Base-by-base conservation (phyloP, 805 yeast genomes). In the Candida mattraensis region DNA sequence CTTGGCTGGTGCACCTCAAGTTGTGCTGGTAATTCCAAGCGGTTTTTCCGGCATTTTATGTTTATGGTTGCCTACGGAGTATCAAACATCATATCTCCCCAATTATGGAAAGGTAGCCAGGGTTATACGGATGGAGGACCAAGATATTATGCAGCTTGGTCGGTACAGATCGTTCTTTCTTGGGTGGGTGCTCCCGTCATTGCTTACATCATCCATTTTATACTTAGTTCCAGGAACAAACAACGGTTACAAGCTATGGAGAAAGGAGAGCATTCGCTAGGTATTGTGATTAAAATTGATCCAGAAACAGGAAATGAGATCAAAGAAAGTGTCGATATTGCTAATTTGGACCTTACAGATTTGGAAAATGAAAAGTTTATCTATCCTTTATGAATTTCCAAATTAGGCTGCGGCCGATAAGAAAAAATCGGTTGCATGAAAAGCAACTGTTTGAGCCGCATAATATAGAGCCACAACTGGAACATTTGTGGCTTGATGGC, bases 61-160 rank as follows among this genome's bases (percentile, higher is more conserved):
- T 55, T 68, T 14, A 66, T 75, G 74, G 55, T 65, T n/a, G 64
- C 64, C 13, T 76, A 70, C 39, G 61, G 73, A 39, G 43, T 74
- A 32, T 62, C 76, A 7, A 76, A 77, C 45, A 64, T 76, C 22
- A 68, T 76, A 18, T 69, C 78, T 4, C 80, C 82, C 3, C 82
- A 76, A 50, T 49, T 76, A 22, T 77, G 80, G 80, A 63, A 65
- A 50, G 61, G 46, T 7, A 57, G 47, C n/a, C 73, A 71, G 45
- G 35, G 39, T 4, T 37, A 31, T 15, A 25, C 39, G 5, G 39
- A 30, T 22, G 35, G 32, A 2, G 65, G 67, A 3, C 81, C 82
- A 30, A 56, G 74, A 40, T 72, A 66, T 44, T 40, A 54, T 24
- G 67, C 71, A 5, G 72, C 77, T 7, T 70, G 83, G 82, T 60